phyloP scores from a whole-genome alignment of 1,284 basidiomycete species.

The Cutaneotrichosporon cavernicola region DNA sequence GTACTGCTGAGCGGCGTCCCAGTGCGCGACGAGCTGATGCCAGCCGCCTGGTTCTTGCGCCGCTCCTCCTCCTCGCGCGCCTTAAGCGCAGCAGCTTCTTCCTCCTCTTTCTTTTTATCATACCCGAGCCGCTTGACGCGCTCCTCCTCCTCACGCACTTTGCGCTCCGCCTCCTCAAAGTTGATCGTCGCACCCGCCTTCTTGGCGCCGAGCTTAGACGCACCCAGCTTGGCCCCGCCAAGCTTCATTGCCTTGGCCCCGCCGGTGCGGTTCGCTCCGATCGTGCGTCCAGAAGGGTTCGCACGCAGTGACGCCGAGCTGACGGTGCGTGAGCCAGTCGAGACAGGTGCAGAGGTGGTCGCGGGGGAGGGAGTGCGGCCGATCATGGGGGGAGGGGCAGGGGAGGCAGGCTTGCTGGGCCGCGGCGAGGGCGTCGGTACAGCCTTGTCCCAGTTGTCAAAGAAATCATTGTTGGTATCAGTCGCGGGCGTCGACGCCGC shows the following conservation, averaged over 20 bases:
- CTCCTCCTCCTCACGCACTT: constrained; percentile 84
- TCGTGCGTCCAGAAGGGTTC: constrained; percentile 56
- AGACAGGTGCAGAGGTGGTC: constrained; percentile 23
- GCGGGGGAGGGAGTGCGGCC: constrained; percentile 31
- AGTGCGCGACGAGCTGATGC: constrained; percentile 19
- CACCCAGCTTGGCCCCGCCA: constrained; percentile 60
- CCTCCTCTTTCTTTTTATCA: constrained; percentile 74
- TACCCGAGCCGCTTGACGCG: constrained; percentile 78
- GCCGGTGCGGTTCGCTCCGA: constrained; percentile 56
- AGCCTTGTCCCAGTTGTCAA: constrained; percentile 89
- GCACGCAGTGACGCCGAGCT: constrained; percentile 54
- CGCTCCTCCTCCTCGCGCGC: constrained; percentile 59
- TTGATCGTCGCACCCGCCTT: constrained; percentile 73
- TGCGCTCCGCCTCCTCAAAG: constrained; percentile 86
- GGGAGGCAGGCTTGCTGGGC: constrained; percentile 29
- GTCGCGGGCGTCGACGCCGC: constrained; percentile 47
- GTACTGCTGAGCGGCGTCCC: constrained; percentile 23
- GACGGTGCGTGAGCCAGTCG: constrained; percentile 52
- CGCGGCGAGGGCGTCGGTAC: constrained; percentile 39
- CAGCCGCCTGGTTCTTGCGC: constrained; percentile 58
- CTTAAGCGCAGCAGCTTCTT: constrained; percentile 55
- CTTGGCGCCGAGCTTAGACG: constrained; percentile 70
- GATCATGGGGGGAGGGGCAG: constrained; percentile 46
- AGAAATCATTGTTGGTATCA: constrained; percentile 81
- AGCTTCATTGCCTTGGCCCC: constrained; percentile 58